phyloP scores from a whole-genome alignment of 2,329 filamentous ascomycete genomes.

The Diplodia seriata region DNA sequence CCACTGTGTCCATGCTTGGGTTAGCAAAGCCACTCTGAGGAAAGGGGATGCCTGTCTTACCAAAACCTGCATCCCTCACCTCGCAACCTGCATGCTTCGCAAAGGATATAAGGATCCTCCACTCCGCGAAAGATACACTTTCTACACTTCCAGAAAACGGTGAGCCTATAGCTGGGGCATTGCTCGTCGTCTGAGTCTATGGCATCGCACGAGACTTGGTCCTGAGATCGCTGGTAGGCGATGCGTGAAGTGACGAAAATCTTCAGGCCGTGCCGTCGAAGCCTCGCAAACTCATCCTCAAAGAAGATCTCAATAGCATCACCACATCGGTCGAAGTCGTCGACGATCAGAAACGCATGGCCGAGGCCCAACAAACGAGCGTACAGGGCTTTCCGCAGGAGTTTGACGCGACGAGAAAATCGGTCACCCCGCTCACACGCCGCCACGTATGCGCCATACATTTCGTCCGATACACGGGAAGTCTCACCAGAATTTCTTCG shows the following conservation, averaged over 20 bases:
- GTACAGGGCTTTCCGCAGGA: neutral
- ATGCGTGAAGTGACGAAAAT: constrained; percentile 19
- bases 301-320: neutral
- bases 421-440: neutral
- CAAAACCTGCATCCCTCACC: neutral
- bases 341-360: neutral
- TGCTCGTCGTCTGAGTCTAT: neutral
- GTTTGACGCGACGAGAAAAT: neutral
- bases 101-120: neutral
- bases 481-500: neutral
- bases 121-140: neutral
- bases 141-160: constrained; percentile 5
- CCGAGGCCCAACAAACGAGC: neutral
- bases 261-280: constrained; percentile 3
- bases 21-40: neutral
- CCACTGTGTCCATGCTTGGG: neutral
- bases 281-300: neutral
- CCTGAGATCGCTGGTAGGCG: neutral
- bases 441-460: neutral
- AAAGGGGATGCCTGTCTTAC: neutral
- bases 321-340: neutral
- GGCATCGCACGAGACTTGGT: neutral
- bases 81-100: neutral
- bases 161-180: neutral
- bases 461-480: neutral